Conservation (phyloP, 2,329 filamentous ascomycete species). For the Purpureocillium lavendulum region DNA sequence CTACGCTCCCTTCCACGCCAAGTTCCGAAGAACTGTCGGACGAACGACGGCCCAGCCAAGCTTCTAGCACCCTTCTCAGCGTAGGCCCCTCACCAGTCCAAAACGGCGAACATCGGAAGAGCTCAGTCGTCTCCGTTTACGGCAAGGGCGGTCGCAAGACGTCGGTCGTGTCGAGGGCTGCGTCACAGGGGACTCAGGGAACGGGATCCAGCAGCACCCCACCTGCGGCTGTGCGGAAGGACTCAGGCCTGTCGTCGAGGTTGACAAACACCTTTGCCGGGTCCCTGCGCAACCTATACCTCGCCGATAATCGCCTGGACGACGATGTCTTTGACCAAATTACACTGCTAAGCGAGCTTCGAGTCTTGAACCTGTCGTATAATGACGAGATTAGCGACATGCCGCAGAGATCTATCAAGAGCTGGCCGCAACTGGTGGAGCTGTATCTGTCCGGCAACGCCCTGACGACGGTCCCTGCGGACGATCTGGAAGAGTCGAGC, state of each 20-base stretch:
- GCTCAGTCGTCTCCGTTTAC: constrained; percentile 74
- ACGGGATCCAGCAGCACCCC: constrained; percentile 41
- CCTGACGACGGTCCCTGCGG: constrained; percentile 80
- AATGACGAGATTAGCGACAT: constrained; percentile 84
- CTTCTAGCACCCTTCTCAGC: constrained; percentile 67
- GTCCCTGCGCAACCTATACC: constrained; percentile 72
- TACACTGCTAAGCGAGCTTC: constrained; percentile 70
- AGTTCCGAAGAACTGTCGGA: constrained; percentile 72
- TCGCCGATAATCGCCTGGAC: constrained; percentile 89
- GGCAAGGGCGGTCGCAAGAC: constrained; percentile 76
- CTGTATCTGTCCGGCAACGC: constrained; percentile 94
- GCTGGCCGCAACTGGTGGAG: constrained; percentile 84
- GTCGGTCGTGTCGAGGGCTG: constrained; percentile 65
- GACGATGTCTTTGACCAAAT: constrained; percentile 95
- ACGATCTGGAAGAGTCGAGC: constrained; percentile 86
- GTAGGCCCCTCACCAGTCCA: constrained; percentile 65
- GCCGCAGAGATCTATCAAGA: constrained; percentile 77
- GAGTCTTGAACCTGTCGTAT: constrained; percentile 87
- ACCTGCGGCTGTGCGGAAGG: constrained; percentile 59
- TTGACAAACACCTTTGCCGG: constrained; percentile 81
- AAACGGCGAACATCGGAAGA: constrained; percentile 58
- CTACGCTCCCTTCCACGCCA: constrained; percentile 48
- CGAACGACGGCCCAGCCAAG: constrained; percentile 71
- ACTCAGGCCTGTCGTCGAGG: constrained; percentile 76
- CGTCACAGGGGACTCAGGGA: constrained; percentile 36